Conservation (phyloP, 768 basidiomycete species). For the Pisolithus sp. region DNA sequence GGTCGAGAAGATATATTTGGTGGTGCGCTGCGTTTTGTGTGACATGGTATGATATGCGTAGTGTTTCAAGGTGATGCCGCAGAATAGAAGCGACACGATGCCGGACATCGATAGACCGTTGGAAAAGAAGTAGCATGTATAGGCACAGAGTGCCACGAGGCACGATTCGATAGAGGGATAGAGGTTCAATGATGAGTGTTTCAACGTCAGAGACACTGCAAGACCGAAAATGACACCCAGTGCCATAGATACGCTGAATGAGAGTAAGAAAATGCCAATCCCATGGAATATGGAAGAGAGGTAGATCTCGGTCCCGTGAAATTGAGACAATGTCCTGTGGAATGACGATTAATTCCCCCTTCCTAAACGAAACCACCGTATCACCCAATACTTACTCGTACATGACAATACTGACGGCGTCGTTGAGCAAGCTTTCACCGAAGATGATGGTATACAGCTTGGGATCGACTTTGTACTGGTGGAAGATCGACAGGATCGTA, state of each 20-base stretch:
- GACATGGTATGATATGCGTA: constrained; percentile 99
- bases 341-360: not conserved
- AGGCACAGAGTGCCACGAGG: constrained; percentile 88
- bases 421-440: constrained; percentile 93
- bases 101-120: constrained; percentile 92
- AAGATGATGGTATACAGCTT: constrained; percentile 97
- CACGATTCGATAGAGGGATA: constrained; percentile 98
- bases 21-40: constrained; percentile 84
- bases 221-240: constrained; percentile 91
- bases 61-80: constrained; percentile 98
- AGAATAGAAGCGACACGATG: constrained; percentile 96
- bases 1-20: constrained; percentile 92
- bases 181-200: constrained; percentile 81
- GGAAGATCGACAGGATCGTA: constrained; percentile 96
- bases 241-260: constrained; percentile 91
- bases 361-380: not conserved
- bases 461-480: constrained; percentile 97
- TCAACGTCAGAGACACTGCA: constrained; percentile 84
- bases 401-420: constrained; percentile 99
- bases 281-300: constrained; percentile 89
- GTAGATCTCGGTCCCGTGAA: constrained; percentile 85
- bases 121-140: constrained; percentile 99
- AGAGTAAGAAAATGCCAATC: constrained; percentile 94
- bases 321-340: constrained; percentile 80
- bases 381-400: constrained; percentile 77